Evolutionary conservation across 495 filamentous ascomycete genomes (phyloP).

Genomic region (Penicillium cosmopolitanum): DNA sequence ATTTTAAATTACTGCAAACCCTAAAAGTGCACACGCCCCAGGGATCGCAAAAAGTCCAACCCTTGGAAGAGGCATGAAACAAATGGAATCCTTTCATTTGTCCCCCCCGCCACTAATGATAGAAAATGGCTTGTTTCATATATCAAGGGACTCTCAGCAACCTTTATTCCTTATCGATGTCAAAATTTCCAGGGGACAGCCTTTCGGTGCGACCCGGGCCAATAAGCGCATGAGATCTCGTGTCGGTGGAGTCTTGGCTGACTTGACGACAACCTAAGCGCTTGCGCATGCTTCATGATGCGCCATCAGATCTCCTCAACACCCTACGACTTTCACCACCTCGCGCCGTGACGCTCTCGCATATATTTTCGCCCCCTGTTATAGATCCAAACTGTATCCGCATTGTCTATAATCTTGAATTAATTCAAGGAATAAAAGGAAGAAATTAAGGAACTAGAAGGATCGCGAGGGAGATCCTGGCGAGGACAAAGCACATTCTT

Average conservation of each 20-base stretch:
- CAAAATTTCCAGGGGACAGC: not conserved
- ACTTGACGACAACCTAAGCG: constrained; percentile 5
- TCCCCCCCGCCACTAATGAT: not conserved
- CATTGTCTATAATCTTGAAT: not conserved
- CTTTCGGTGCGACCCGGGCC: not conserved
- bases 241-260: not conserved
- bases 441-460: not conserved
- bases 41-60: not conserved
- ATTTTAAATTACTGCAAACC: too few species aligned
- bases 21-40: not conserved
- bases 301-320: not conserved
- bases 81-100: not conserved
- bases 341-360: not conserved
- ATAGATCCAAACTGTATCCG: not conserved
- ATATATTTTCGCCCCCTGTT: not conserved
- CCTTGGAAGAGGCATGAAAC: not conserved
- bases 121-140: not conserved
- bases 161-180: not conserved
- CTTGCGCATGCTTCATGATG: not conserved
- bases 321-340: not conserved
- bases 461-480: not conserved
- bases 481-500: not conserved
- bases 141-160: not conserved
- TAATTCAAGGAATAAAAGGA: not conserved
- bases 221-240: not conserved